Evolutionary conservation across 345 rosid species (phyloP), one percentile per base, ranked within the genome.

Genomic region (Cardamine occulta): DNA sequence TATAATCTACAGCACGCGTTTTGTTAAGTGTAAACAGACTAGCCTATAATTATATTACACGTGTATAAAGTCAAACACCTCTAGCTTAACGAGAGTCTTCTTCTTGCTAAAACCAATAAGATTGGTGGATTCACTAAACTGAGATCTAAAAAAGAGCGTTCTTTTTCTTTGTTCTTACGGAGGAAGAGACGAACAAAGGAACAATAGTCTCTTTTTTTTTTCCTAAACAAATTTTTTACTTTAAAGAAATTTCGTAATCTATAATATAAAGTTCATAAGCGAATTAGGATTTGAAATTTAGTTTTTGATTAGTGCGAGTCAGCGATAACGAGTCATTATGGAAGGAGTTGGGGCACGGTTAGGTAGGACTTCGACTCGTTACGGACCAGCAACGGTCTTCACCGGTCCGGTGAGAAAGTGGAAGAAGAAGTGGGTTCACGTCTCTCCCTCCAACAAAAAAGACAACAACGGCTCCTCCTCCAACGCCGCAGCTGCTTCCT

Each of bases 281-380:
- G 10, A 68, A 83, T 64, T 58, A 52, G 14, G 67, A 63, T 71
- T 62, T 35, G 65, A 18, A 65, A 29, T 67, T 76, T 64, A 47
- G 71, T 48, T 1, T 9, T 67, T 63, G 63, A 74, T 62, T 45
- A 66, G 65, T 31, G 65, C 32, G 81, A 73, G 70, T 71, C 63
- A 35, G 45, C 60, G 70, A 18, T 10, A 53, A 26, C 59, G 77
- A 69, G 17, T 66, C 4, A 49, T 37, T 40, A 95, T 95, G 99
- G 99, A 95, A 83, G 99, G 98, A 80, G 99, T 93, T 18, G 98
- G 98, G 72, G 98, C 90, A 34, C 88, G 99, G 74, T 83, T 88
- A 62, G 99, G 99, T 74, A 88, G 99, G 48, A 90, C 99, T 8
- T 95, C 99, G 79, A 88, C 97, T 18, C 93, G 99, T 49, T 95